Conservation (phyloP, 2,329 filamentous ascomycete genomes). For the Colletotrichum zoysiae region DNA sequence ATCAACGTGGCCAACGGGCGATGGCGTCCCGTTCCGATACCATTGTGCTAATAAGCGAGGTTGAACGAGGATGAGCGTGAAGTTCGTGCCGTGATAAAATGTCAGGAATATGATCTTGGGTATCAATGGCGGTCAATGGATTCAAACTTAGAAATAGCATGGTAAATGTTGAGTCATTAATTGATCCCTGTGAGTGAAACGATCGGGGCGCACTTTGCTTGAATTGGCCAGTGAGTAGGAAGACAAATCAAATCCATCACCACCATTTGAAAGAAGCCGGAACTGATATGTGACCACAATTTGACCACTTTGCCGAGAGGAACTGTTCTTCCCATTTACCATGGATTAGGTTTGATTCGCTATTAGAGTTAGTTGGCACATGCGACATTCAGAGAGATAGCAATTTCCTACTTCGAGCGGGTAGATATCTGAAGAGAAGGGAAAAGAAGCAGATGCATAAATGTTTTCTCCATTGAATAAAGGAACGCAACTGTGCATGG, state of each 20-base stretch:
- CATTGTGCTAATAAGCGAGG: neutral
- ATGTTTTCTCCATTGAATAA: too few species aligned
- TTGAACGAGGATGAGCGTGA: slow-evolving; percentile 2
- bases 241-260: slow-evolving; percentile 10
- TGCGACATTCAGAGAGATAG: neutral
- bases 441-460: too few species aligned
- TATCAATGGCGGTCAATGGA: neutral
- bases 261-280: slow-evolving; percentile 22
- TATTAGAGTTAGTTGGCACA: neutral
- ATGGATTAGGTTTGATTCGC: neutral
- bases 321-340: neutral
- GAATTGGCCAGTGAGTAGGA: slow-evolving; percentile 5
- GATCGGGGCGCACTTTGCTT: neutral
- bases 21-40: neutral
- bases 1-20: slow-evolving; percentile 8
- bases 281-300: slow-evolving; percentile 12
- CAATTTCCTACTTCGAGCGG: neutral
- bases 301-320: slow-evolving; percentile 6
- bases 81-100: slow-evolving; percentile 15
- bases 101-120: neutral
- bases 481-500: too few species aligned
- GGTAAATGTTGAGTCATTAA: neutral
- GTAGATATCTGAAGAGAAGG: too few species aligned
- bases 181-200: neutral
- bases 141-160: neutral